Conservation (phyloP, 345 rosid species). For the Salix purpurea region DNA sequence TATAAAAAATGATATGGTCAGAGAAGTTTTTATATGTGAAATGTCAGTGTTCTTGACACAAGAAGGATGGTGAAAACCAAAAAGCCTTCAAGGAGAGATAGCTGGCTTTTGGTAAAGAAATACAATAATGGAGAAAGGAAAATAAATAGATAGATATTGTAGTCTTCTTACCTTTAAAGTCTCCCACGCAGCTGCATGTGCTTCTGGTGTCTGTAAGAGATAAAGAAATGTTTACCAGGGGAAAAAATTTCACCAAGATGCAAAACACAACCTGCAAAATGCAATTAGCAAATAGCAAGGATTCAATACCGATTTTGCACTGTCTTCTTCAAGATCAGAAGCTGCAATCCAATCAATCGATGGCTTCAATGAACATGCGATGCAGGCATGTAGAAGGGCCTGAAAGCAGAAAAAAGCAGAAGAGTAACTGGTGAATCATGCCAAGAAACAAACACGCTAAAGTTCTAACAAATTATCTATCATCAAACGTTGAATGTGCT, state of each 20-base stretch:
- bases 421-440: not conserved
- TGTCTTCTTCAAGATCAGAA: slow-evolving; percentile 36
- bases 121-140: not conserved
- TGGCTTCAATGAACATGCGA: slow-evolving; percentile 31
- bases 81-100: not conserved
- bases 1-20: not conserved
- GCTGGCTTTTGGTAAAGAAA: not conserved
- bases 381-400: slow-evolving; percentile 37
- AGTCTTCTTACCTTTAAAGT: slow-evolving; percentile 26
- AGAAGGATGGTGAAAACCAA: not conserved
- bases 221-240: not conserved
- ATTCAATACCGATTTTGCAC: slow-evolving; percentile 26
- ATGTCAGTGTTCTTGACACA: not conserved
- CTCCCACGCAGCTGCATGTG: slow-evolving; percentile 36
- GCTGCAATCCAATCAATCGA: slow-evolving; percentile 38
- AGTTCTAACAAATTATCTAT: not conserved
- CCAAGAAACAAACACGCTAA: not conserved
- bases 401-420: slow-evolving; percentile 7
- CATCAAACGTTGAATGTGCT: not conserved
- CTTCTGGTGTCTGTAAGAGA: slow-evolving; percentile 30
- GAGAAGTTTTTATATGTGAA: not conserved
- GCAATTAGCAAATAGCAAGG: slow-evolving; percentile 1
- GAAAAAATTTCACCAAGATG: not conserved
- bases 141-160: not conserved
- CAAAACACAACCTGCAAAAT: not conserved